Evolutionary conservation across 345 rosid genomes (phyloP).

Genomic region (Durio zibethinus): DNA sequence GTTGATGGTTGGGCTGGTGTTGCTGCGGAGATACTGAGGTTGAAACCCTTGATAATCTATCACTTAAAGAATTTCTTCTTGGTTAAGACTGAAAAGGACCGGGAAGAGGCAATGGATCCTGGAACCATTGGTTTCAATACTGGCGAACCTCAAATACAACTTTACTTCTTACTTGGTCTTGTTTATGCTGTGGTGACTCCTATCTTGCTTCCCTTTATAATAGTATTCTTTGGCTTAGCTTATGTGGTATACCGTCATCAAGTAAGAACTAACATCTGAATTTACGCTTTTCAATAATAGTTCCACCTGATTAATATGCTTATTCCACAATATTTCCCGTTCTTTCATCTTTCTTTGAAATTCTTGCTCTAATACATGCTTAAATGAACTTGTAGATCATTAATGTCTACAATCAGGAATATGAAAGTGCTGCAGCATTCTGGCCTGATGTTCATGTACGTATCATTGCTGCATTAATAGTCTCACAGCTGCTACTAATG

Average conservation of each 20-base stretch:
- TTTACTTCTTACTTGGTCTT: constrained; percentile 90
- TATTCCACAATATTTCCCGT: neutral
- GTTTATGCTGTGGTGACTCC: constrained; percentile 92
- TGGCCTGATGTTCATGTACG: constrained; percentile 96
- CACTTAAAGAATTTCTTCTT: constrained; percentile 77
- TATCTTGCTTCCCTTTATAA: constrained; percentile 76
- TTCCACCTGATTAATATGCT: neutral
- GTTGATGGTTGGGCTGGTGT: constrained; percentile 99
- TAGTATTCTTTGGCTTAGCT: constrained; percentile 79
- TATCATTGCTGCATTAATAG: constrained; percentile 56
- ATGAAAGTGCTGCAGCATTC: constrained; percentile 90
- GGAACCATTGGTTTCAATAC: constrained; percentile 88
- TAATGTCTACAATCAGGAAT: constrained; percentile 89
- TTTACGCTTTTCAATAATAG: neutral
- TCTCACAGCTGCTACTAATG: constrained; percentile 77
- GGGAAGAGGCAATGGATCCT: constrained; percentile 97
- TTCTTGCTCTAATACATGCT: neutral
- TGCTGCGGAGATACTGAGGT: constrained; percentile 84
- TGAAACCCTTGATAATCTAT: constrained; percentile 73
- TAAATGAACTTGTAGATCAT: constrained; percentile 50
- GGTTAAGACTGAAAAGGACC: constrained; percentile 91
- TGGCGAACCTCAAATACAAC: constrained; percentile 93
- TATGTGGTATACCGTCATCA: constrained; percentile 91
- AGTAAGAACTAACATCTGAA: constrained; percentile 34
- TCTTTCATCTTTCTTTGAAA: neutral